These are phyloP conservation scores for Candida endomychidarum DNA, from an alignment of 805 yeast species.

Conservation along the genomic window DNA sequence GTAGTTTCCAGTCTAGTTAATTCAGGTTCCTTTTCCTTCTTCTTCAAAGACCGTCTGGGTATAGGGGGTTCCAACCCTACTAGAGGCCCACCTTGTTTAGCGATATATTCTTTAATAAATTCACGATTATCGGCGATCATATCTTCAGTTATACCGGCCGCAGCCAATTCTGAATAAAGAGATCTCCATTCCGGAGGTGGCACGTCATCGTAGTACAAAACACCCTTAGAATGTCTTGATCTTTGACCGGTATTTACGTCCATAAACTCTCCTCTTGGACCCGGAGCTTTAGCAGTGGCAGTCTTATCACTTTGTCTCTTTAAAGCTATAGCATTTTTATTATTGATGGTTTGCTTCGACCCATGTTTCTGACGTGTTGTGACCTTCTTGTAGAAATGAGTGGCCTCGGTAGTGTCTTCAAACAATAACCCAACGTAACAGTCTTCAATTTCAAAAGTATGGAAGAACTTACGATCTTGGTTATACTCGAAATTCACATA, in stretches of 20 bases:
- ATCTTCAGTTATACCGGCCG: constrained; percentile 80
- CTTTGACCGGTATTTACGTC: constrained; percentile 54
- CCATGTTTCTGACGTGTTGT: constrained; percentile 76
- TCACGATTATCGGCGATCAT: constrained; percentile 86
- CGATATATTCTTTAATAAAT: constrained; percentile 75
- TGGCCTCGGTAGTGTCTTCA: constrained; percentile 86
- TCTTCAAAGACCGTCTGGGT: constrained; percentile 54
- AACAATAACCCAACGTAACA: constrained; percentile 84
- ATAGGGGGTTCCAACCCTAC: constrained; percentile 84
- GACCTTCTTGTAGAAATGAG: constrained; percentile 80
- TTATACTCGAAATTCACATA: constrained; percentile 84
- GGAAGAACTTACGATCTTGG: constrained; percentile 94
- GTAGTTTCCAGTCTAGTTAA: constrained; percentile 18
- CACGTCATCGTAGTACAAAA: constrained; percentile 68
- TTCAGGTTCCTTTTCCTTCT: constrained; percentile 8
- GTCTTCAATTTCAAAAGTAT: constrained; percentile 89
- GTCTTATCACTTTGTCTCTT: constrained; percentile 45
- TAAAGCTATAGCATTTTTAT: constrained; percentile 84
- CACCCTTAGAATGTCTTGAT: constrained; percentile 54
- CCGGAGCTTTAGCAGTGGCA: constrained; percentile 38
- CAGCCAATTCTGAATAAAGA: constrained; percentile 67
- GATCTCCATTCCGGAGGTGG: constrained; percentile 87
- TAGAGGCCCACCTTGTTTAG: constrained; percentile 73
- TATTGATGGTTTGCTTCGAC: constrained; percentile 79
- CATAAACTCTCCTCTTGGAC: constrained; percentile 65